Conservation (phyloP, 2,329 filamentous ascomycete species). For the Chaetomium sp. region DNA sequence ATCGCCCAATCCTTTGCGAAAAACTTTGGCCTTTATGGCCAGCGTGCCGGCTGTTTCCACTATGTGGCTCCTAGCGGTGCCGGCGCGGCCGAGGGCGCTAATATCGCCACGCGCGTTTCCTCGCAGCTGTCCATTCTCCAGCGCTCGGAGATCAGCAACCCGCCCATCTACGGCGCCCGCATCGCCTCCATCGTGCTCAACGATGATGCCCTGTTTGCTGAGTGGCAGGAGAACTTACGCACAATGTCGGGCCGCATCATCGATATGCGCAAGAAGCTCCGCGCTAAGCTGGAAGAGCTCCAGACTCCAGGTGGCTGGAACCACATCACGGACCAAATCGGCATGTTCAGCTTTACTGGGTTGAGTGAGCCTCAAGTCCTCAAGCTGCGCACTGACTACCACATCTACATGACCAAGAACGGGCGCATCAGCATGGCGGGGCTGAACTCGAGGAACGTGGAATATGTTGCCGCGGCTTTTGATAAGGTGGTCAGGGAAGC, state of each 20-base stretch:
- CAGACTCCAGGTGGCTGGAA: constrained; percentile 88
- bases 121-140: constrained; percentile 91
- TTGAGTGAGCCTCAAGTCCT: constrained; percentile 66
- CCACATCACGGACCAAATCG: constrained; percentile 97
- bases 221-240: constrained; percentile 88
- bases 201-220: constrained; percentile 69
- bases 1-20: constrained; percentile 95
- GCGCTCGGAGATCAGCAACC: constrained; percentile 95
- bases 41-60: constrained; percentile 95
- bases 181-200: constrained; percentile 83
- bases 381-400: constrained; percentile 61
- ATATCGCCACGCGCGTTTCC: constrained; percentile 59
- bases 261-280: constrained; percentile 75
- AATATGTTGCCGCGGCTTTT: constrained; percentile 86
- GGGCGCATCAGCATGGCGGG: constrained; percentile 97
- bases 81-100: constrained; percentile 59
- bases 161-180: constrained; percentile 86
- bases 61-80: constrained; percentile 58
- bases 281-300: constrained; percentile 73
- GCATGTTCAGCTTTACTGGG: constrained; percentile 97
- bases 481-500: constrained; percentile 69
- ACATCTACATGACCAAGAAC: constrained; percentile 95
- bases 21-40: constrained; percentile 95
- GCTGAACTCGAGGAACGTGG: constrained; percentile 85
- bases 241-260: constrained; percentile 97